A percentile compares a stretch with the other conserved stretches of the same genome.
Evolutionary conservation across 192 early-diverging fungal species (phyloP).

Genomic region (Linnemannia elongata): DNA sequence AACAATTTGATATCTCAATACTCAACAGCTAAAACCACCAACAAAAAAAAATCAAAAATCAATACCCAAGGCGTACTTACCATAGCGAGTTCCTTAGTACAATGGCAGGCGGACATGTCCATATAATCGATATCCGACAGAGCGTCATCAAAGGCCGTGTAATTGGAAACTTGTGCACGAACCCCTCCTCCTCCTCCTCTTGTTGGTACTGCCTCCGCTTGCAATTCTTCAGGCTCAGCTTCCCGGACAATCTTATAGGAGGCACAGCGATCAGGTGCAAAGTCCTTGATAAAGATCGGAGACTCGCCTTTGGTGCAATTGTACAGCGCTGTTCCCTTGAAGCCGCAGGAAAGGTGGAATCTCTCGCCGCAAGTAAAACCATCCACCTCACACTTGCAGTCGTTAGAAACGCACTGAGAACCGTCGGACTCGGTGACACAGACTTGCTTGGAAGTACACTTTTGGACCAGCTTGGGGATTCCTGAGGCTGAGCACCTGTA

Average conservation of each 20-base stretch:
- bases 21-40: not conserved
- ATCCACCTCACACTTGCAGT: constrained; percentile 9
- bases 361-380: not conserved
- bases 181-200: not conserved
- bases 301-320: not conserved
- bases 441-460: not conserved
- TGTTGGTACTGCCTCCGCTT: not conserved
- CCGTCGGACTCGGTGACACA: constrained; percentile 6
- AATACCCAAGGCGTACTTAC: not conserved
- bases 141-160: not conserved
- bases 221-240: not conserved
- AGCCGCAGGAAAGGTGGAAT: not conserved
- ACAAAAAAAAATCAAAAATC: not conserved
- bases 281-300: not conserved
- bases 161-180: not conserved
- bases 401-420: constrained; percentile 2
- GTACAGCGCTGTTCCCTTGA: not conserved
- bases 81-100: not conserved
- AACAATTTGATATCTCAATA: not conserved
- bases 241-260: not conserved
- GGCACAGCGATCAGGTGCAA: not conserved
- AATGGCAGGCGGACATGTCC: not conserved
- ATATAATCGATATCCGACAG: not conserved
- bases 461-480: not conserved
- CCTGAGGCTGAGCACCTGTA: constrained; percentile 15